Evolutionary conservation across 345 rosid species (phyloP).

Genomic region (Acer yangbiense): DNA sequence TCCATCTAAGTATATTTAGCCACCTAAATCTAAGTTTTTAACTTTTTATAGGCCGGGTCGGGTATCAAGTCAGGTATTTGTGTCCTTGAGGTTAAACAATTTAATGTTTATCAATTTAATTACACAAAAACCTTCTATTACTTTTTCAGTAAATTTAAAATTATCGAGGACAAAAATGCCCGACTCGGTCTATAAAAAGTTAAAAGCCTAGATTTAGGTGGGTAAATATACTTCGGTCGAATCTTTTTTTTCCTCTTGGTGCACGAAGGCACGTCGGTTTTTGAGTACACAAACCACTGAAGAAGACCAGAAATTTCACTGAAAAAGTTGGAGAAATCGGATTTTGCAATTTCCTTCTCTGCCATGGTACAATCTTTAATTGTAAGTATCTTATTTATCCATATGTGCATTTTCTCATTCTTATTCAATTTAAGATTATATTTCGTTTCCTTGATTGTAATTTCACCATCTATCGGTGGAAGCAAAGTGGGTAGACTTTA

Average conservation of each 20-base stretch:
- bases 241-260: background rate
- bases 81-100: too few relatives aligned
- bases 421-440: background rate
- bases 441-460: background rate
- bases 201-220: background rate
- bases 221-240: background rate
- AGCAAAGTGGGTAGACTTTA: background rate
- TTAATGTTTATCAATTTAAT: too few relatives aligned
- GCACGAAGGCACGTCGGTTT: background rate
- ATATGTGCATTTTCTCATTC: background rate
- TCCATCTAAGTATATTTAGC: background rate
- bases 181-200: background rate
- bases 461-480: background rate
- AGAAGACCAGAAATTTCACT: background rate
- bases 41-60: conserved; percentile 5
- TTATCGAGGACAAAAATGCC: too few relatives aligned
- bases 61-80: too few relatives aligned
- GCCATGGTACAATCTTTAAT: background rate
- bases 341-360: background rate
- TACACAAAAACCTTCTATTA: too few relatives aligned
- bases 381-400: background rate
- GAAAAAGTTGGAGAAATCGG: background rate
- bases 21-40: background rate
- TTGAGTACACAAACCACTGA: background rate
- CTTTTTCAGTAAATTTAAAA: too few relatives aligned